phyloP scores from a whole-genome alignment of 305 asterid species.

The Solanum aculeatissimum region DNA sequence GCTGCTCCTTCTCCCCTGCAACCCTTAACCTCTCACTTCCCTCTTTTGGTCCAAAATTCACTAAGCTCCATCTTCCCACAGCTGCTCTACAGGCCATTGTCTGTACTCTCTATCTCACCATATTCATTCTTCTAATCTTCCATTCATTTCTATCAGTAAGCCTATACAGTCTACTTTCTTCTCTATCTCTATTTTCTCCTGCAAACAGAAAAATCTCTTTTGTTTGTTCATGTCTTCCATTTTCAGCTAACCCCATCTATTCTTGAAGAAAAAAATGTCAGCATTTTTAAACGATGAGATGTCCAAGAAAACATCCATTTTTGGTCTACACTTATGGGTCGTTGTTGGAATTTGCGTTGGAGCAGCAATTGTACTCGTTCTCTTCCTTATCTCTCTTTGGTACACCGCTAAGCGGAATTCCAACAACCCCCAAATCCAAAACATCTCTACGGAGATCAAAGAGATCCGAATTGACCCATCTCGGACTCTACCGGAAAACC shows the following conservation, averaged over 20 bases:
- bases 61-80: background rate
- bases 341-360: constrained; percentile 58
- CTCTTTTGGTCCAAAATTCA: background rate
- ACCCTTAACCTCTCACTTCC: background rate
- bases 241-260: background rate
- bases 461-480: constrained; percentile 6
- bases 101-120: background rate
- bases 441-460: background rate
- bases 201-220: background rate
- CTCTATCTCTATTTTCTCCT: background rate
- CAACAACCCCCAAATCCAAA: background rate
- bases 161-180: background rate
- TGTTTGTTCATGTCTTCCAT: background rate
- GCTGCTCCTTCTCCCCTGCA: background rate
- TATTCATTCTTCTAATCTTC: background rate
- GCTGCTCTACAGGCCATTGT: background rate
- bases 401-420: constrained; percentile 35
- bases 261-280: constrained; percentile 6
- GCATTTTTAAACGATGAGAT: constrained; percentile 36
- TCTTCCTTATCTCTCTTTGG: constrained; percentile 48
- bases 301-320: constrained; percentile 55
- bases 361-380: constrained; percentile 44
- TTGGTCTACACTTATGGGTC: constrained; percentile 60
- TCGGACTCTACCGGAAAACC: background rate
- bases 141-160: background rate